Evolutionary conservation across 2,329 filamentous ascomycete species (phyloP), one percentile per base, ranked within the genome.

Genomic region (Aspergillus versicolor): DNA sequence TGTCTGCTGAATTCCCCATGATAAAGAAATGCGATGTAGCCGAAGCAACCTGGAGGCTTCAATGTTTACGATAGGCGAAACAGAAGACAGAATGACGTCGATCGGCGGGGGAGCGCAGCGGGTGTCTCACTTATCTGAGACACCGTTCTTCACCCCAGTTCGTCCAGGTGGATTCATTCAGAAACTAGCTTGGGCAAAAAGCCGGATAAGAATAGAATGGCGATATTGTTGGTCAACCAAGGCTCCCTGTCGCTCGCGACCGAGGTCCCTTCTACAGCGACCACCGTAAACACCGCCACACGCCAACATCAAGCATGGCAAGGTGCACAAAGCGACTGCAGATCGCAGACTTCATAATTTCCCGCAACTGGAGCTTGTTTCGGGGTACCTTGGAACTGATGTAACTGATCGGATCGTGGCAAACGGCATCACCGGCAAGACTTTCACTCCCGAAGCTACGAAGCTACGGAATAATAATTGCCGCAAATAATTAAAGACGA

Each of bases 41-140:
- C 45, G 45, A 32, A 12, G 45, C 24, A 11, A 12, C 45, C 11
- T 21, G 40, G 7, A 42, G n/a, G 44, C 44, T 47, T 47, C 27
- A 24, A 47, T 49, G 46, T 49, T 30, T 49, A 30, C 32, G 41
- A 19, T 9, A 41, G 38, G 38, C 37, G n/a, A 32, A 51, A 7
- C 6, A 53, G 13, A 43, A 27, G 50, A 8, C 4, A 37, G n/a
- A 21, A 53, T 53, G 51, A 53, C 51, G 51, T 53, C 43, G 51
- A 40, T 46, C 24, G 37, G 24, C 15, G 34, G 44, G 38, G 24
- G 52, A 30, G 34, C 15, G 13, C 32, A 47, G 34, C 34, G 24
- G 42, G 43, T 54, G 52, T 54, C 52, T 54, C 52, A 54, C 15
- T 27, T 41, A 41, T 30, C 42, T 37, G 45, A 54, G 52, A 54